A percentile compares a stretch with the other conserved stretches of the same genome.
Evolutionary conservation across 176 grass and related monocot species (phyloP).

Genomic region (Dendrocalamus sinicus): DNA sequence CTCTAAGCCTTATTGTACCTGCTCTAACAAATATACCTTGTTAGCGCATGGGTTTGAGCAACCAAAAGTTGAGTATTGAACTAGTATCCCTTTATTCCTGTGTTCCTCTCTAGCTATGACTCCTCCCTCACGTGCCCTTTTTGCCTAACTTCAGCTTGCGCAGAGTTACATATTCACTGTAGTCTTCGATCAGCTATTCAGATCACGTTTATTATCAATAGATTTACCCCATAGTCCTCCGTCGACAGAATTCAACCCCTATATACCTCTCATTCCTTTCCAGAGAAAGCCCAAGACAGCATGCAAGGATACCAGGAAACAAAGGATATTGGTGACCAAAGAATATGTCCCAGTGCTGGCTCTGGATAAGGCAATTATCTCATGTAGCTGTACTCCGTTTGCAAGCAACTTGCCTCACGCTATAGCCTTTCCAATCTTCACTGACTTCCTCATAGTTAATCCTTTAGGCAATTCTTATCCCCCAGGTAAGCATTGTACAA

Average conservation of each 20-base stretch:
- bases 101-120: too few species aligned
- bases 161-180: neutral
- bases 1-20: too few species aligned
- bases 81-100: neutral
- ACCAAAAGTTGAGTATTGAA: neutral
- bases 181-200: too few species aligned
- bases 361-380: neutral
- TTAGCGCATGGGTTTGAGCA: slow-evolving; percentile 16
- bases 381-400: neutral
- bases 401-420: neutral
- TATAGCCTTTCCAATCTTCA: neutral
- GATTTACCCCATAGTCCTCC: neutral
- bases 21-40: neutral
- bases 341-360: neutral
- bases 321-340: neutral
- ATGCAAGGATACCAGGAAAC: neutral
- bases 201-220: neutral
- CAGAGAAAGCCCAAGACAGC: neutral
- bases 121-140: neutral
- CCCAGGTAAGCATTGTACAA: neutral
- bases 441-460: neutral
- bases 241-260: slow-evolving; percentile 15
- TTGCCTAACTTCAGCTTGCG: neutral
- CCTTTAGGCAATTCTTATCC: slow-evolving; percentile 13
- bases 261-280: neutral